Base-by-base conservation (phyloP, 441 rosid genomes). In the Corymbia citriodora region DNA sequence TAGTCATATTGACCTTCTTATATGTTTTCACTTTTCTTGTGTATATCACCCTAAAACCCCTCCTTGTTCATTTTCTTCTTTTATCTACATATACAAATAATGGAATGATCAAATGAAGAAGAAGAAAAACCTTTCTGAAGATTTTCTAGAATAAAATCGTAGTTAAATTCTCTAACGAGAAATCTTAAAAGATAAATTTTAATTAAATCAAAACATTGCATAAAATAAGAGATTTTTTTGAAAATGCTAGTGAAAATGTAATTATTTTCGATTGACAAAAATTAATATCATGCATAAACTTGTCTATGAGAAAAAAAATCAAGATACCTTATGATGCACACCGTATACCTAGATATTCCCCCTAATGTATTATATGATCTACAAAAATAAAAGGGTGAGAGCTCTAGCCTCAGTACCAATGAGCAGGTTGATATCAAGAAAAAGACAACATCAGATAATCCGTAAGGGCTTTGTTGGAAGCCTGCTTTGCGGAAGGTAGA, bases 171-270 rank as follows among this genome's bases (percentile, higher is more conserved):
- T 0, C 65, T 14, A 4, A 10, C 65, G 25, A 10, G 65, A 59
- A 59, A 59, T 59, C 25, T 10, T 59, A 25, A 7, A 59, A 59
- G n/a, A 25, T 59, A 25, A 10, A 23, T 23, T 2, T 0, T 25
- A 59, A 59, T 25, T 59, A 59, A 49, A 59, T 59, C 65, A 10
- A 59, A 59, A 3, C n/a, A 59, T 59, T 59, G n/a, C n/a, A 59
- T 25, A 10, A 57, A 10, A 59, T 4, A 23, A 59, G 6, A 23
- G 14, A 1, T 2, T 25, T 59, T 19, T 2, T 1, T 2, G 4
- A 17, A 23, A 23, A 9, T 9, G 9, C 11, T 10, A 59, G n/a
- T 4, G n/a, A 59, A 59, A 59, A 1, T 59, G 8, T 59, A 14
- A 59, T 59, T 59, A 59, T 59, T 10, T 59, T 25, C 27, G 10